Evolutionary conservation across 2,329 filamentous ascomycete species (phyloP), one percentile per base, ranked within the genome.

Genomic region (Sporothrix pseudoabietina): DNA sequence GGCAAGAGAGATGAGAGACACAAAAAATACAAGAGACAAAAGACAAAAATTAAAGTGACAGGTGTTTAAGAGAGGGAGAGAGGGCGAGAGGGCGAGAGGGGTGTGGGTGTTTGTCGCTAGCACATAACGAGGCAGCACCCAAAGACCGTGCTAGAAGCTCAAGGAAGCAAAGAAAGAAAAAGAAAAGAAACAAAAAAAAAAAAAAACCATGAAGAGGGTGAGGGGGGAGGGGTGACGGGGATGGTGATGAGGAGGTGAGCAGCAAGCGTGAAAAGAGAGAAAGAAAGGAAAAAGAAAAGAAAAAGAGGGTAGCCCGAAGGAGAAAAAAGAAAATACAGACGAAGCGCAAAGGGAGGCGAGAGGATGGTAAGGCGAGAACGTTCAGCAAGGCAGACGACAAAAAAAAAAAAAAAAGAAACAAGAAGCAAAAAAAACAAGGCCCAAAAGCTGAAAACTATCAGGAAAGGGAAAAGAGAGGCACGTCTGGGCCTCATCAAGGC

Each of bases 141-240:
- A 57, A 4, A n/a, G 22, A 32, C 22, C 47, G 59, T 57, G 30
- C n/a, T 14, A 59, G 35, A 70, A 35, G 26, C 6, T 54, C 14
- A 16, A 47, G 26, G 12, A 55, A 69, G 47, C 26, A 69, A 30
- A 52, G 30, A 2, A 39, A 52, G 26, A 69, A 69, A 68, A 57
- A 59, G 32, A 57, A 35, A 70, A 57, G 65, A 69, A 69, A 68
- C 44, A 49, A 55, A 65, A 14, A 39, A 63, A 47, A 49, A 55
- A 65, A 14, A 39, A 63, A 47, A 39, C 39, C 30, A 32, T 63
- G 59, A 26, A 63, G 22, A 63, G 35, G n/a, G 61, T 16, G 39
- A 39, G 39, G 14, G n/a, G 39, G 39, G 39, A n/a, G 39, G 61
- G 61, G 39, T n/a, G 59, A 22, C 5, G 30, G 16, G 57, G 63